phyloP scores from a whole-genome alignment of 75 land plant species.

The Larix kaempferi region DNA sequence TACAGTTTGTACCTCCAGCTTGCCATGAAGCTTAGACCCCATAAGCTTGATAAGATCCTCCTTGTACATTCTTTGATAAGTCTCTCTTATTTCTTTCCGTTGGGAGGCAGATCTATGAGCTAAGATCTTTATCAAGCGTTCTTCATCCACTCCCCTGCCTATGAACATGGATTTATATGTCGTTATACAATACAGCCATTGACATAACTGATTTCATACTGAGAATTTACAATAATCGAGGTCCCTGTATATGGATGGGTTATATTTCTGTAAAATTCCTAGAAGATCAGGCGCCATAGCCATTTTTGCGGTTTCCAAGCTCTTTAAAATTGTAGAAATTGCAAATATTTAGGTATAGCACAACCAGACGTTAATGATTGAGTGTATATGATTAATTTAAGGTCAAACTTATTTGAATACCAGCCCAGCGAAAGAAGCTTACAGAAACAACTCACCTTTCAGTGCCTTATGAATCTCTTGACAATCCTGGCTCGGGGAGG shows the following conservation, averaged over 20 bases:
- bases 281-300: too few species aligned
- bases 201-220: too few species aligned
- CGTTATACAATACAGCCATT: too few species aligned
- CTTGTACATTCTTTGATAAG: slow-evolving; percentile 1
- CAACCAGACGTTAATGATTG: neutral
- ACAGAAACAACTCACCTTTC: neutral
- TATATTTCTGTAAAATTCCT: too few species aligned
- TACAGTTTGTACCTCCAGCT: neutral
- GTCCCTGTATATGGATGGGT: too few species aligned
- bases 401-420: neutral
- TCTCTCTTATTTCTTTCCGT: neutral
- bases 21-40: neutral
- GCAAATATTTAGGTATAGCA: neutral
- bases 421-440: too few species aligned
- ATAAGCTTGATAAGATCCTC: neutral
- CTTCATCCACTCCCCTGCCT: neutral
- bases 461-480: neutral
- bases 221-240: too few species aligned
- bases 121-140: neutral
- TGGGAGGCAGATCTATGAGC: neutral
- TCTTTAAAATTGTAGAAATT: neutral
- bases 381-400: neutral
- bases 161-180: too few species aligned
- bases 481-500: neutral
- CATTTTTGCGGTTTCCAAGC: too few species aligned